Evolutionary conservation across 2,329 filamentous ascomycete species (phyloP), one percentile per base, ranked within the genome.

Genomic region (Curvularia verruculosa): DNA sequence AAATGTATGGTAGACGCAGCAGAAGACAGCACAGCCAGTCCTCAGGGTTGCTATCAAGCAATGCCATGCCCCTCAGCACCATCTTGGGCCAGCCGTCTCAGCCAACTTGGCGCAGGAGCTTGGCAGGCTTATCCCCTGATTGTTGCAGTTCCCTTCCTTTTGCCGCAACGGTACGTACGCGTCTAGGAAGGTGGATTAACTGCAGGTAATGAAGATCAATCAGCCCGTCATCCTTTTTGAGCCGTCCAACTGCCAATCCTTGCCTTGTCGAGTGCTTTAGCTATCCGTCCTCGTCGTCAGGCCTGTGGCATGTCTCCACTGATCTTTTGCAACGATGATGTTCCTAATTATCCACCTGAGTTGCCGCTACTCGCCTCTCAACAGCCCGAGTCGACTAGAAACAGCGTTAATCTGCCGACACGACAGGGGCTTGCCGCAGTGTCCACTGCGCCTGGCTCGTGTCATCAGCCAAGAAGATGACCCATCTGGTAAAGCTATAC

Each of bases 51-150:
- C 45, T 29, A 56, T 50, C 61, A 70, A 70, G 65, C 64, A 69
- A 65, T 46, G 67, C 69, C 68, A 71, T 68, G 66, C 58, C 52
- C 58, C 56, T 50, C 44, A n/a, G 31, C n/a, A 39, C 56, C 50
- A 41, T 56, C 57, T 57, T 60, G 58, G 47, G 26, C 59, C 39
- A 60, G 34, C 24, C 51, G 47, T 46, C 8, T 43, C 44, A 56
- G 54, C 54, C 46, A 4, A 47, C 66, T 64, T 70, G 59, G 67
- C 60, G 37, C 44, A 39, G 37, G 53, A 64, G 64, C 66, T 68
- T 70, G 54, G 49, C 49, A 18, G 48, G 56, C 54, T 64, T 63
- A 59, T 54, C 65, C 57, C 65, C 65, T 64, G 59, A 60, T 31
- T 24, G 18, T 49, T 36, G 34, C 55, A 53, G 51, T 41, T 52